Conservation (phyloP, 306 rosid species). For the Acmispon strigosus region DNA sequence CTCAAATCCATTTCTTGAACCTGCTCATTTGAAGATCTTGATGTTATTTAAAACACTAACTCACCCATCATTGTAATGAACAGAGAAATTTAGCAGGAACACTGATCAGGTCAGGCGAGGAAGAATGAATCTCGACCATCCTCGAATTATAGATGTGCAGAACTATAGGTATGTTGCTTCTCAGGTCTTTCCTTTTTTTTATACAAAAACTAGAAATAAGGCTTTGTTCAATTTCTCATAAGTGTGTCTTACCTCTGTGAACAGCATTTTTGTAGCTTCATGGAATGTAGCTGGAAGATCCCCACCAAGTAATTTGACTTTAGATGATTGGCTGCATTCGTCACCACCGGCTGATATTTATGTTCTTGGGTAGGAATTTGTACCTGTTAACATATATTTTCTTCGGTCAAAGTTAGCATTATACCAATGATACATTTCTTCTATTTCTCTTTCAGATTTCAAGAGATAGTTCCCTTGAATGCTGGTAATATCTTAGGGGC, state of each 20-base stretch:
- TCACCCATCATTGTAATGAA: conserved; percentile 22
- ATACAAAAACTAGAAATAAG: background rate
- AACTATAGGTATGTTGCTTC: conserved; percentile 60
- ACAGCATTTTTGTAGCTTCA: conserved; percentile 90
- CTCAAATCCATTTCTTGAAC: conserved; percentile 1
- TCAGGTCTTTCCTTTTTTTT: background rate
- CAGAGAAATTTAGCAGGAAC: conserved; percentile 82
- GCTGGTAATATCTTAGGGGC: conserved; percentile 96
- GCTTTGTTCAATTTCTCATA: conserved; percentile 17
- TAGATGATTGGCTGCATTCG: conserved; percentile 95
- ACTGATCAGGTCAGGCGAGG: conserved; percentile 63
- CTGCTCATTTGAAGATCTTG: background rate
- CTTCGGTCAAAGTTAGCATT: background rate
- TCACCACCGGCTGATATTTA: conserved; percentile 96
- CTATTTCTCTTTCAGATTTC: conserved; percentile 58
- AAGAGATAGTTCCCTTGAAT: conserved; percentile 98
- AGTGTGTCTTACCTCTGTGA: conserved; percentile 10
- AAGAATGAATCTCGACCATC: conserved; percentile 94
- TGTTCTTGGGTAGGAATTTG: conserved; percentile 84
- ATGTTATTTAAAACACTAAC: background rate
- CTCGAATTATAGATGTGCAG: conserved; percentile 93
- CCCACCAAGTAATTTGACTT: conserved; percentile 75
- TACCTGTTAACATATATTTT: background rate
- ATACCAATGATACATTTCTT: conserved; percentile 11
- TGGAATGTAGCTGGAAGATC: conserved; percentile 99